Evolutionary conservation across 2,329 filamentous ascomycete species (phyloP).

Genomic region (Ramularia collo-cygni): DNA sequence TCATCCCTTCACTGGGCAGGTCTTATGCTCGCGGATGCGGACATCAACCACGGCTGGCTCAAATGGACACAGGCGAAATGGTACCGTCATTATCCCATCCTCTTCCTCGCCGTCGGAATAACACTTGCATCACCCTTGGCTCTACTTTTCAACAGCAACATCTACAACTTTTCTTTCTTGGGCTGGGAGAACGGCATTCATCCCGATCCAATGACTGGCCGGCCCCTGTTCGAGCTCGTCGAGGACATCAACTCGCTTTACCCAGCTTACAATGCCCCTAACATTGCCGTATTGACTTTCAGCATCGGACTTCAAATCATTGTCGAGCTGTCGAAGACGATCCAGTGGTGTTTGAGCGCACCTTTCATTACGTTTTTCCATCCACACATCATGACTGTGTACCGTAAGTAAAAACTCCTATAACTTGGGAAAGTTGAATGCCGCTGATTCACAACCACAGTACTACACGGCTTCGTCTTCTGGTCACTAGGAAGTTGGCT

Average conservation of each 20-base stretch:
- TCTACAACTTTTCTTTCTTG: conserved; percentile 34
- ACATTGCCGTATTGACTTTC: conserved; percentile 39
- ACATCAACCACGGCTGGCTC: conserved; percentile 41
- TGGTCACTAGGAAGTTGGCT: conserved; percentile 36
- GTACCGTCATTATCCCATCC: conserved; percentile 32
- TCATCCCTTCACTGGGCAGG: conserved; percentile 42
- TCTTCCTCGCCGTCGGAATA: conserved; percentile 31
- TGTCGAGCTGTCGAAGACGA: conserved; percentile 31
- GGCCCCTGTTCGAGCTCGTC: conserved; percentile 38
- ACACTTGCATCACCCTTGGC: conserved; percentile 31
- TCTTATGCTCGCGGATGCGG: conserved; percentile 40
- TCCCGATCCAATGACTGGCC: conserved; percentile 36
- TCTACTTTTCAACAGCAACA: conserved; percentile 32
- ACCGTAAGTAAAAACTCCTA: conserved; percentile 22
- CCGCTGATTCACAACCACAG: conserved; percentile 4
- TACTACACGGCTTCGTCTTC: conserved; percentile 44
- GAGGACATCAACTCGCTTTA: conserved; percentile 41
- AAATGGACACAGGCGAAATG: conserved; percentile 32
- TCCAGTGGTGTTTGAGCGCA: conserved; percentile 38
- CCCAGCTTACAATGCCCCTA: conserved; percentile 39
- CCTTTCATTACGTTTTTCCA: conserved; percentile 37
- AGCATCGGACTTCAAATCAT: conserved; percentile 29
- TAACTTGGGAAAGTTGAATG: too few relatives aligned
- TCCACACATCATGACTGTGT: conserved; percentile 46
- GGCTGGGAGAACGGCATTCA: conserved; percentile 39